Conservation (phyloP, 345 rosid genomes). For the Corymbia maculata region DNA sequence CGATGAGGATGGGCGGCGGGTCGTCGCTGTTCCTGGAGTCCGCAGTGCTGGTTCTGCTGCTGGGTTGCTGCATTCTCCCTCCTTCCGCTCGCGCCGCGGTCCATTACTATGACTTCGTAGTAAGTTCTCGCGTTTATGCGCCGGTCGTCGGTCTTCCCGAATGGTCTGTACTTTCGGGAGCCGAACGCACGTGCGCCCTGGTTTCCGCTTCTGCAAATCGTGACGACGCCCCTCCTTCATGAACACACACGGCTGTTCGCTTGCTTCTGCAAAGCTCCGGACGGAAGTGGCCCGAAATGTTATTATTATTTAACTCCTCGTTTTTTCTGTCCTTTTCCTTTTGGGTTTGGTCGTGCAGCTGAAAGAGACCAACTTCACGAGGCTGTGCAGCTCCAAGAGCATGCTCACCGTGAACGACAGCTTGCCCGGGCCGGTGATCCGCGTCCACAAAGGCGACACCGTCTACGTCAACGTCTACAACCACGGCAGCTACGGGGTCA, state of each 20-base stretch:
- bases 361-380: slow-evolving; percentile 3
- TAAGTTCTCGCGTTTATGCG: not conserved
- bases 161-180: too few species aligned
- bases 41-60: not conserved
- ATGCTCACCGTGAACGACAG: slow-evolving; percentile 2
- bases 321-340: not conserved
- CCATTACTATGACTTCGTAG: not conserved
- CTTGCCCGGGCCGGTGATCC: slow-evolving; percentile 6
- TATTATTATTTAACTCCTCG: not conserved
- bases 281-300: not conserved
- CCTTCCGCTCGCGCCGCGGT: not conserved
- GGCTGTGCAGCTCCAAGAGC: slow-evolving; percentile 1
- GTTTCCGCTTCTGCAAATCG: not conserved
- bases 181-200: not conserved
- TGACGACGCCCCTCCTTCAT: not conserved
- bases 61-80: not conserved
- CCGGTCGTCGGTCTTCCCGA: not conserved
- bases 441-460: slow-evolving; percentile 2
- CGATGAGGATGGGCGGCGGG: not conserved
- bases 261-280: not conserved
- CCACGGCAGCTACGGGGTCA: not conserved
- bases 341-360: not conserved
- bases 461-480: slow-evolving; percentile 1
- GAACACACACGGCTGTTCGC: not conserved
- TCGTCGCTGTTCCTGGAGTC: not conserved